Conservation (phyloP, 176 grass and related monocot species). For the Alopecurus myosuroides region DNA sequence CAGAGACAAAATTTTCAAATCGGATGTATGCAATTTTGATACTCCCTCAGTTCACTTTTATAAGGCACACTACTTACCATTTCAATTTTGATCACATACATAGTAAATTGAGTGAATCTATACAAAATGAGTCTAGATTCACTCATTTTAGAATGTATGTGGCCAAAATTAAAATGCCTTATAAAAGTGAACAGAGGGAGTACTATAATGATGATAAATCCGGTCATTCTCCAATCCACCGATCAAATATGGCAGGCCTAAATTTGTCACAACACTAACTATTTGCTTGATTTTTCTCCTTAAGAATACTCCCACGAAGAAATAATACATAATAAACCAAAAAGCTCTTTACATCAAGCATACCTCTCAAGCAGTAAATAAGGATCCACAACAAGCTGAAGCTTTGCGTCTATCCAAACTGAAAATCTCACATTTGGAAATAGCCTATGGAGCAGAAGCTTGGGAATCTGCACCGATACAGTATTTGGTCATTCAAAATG, state of each 20-base stretch:
- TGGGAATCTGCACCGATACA: slow-evolving; percentile 69
- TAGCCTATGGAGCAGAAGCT: slow-evolving; percentile 95
- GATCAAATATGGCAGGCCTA: not conserved
- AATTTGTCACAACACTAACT: not conserved
- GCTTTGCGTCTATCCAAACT: slow-evolving; percentile 97
- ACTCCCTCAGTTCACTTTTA: too few species aligned
- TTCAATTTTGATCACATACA: too few species aligned
- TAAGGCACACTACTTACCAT: too few species aligned
- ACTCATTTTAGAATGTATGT: too few species aligned
- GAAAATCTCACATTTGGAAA: slow-evolving; percentile 91
- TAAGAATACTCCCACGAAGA: not conserved
- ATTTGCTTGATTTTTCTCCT: not conserved
- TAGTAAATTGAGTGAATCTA: too few species aligned
- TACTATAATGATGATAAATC: not conserved
- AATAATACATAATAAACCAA: slow-evolving; percentile 2
- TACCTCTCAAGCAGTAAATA: slow-evolving; percentile 96
- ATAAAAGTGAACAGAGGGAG: too few species aligned
- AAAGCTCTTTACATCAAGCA: slow-evolving; percentile 24
- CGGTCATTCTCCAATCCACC: not conserved
- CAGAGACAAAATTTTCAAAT: not conserved
- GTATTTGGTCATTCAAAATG: slow-evolving; percentile 21
- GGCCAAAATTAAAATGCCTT: too few species aligned
- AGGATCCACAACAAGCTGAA: slow-evolving; percentile 79
- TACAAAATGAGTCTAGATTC: too few species aligned
- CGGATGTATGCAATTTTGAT: not conserved